Evolutionary conservation across 2,329 filamentous ascomycete genomes (phyloP), one percentile per base, ranked within the genome.

Genomic region (Aspergillus clavatus): DNA sequence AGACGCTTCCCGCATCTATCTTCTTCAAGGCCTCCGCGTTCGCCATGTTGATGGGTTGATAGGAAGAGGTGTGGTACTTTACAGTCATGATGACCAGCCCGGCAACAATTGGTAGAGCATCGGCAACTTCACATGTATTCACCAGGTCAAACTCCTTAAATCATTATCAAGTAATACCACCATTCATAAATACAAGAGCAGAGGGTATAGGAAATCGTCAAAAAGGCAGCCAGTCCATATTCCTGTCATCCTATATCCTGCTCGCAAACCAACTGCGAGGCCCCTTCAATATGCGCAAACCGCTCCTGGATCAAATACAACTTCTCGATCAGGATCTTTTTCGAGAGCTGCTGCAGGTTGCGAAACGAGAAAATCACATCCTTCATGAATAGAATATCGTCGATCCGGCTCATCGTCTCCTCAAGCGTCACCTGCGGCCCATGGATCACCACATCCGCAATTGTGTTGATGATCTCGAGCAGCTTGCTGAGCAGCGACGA

Each of bases 391-490:
- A 76, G 56, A 47, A 79, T 77, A 50, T 81, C 78, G 43, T 78
- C 72, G 37, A 80, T 72, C 12, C 75, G 67, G 3, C 71, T 65
- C 4, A 67, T 64, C 2, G 72, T 72, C 23, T 77, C 75, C 29
- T 74, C 68, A 3, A 72, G 59, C 0, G 71, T 69, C 0, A 68
- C 69, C 5, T 71, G 67, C 0, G 75, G 74, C 11, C 80, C 63
- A 36, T 77, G 74, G 18, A 81, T 69, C 2, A 76, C 62, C 11
- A 82, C 78, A 51, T 81, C 78, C 7, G 78, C 77, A 37, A 81
- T 77, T 2, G 77, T 80, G 56, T 77, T 79, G 0, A 77, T 76
- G 48, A 82, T 78, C 54, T 82, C 79, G 44, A 82, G 79, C 4
- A 82, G 66, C 56, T 82, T 82, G 48, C 79, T 74, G 42, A 80